Base-by-base conservation (phyloP, 352 stramenopile genomes). In the Peronospora farinosa region DNA sequence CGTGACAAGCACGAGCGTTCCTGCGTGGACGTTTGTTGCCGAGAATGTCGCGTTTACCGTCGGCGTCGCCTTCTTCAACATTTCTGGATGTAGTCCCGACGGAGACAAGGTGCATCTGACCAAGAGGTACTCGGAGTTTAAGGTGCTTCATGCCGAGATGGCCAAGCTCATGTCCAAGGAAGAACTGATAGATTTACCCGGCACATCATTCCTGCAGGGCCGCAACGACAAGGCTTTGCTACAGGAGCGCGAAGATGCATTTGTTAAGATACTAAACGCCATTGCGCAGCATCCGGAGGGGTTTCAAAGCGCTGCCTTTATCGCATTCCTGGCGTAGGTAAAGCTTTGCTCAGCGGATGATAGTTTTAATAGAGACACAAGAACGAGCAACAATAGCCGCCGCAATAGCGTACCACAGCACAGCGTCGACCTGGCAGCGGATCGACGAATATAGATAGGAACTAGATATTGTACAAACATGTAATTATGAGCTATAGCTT, bases 61-160 rank as follows among this genome's bases (percentile, higher is more conserved):
- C 12, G 62, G 57, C 44, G 37, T 70, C 19, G 62, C 62, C 25
- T 84, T 69, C 63, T 87, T 82, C 64, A 66, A 72, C 58, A 74
- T 78, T 51, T 52, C 55, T 23, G 68, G 63, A 28, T 69, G 42
- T 13, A 70, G 69, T 53, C 41, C 38, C 16, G 44, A 73, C 21
- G 69, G 73, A 13, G 63, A 69, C 33, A 58, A 73, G 8, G 32
- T 72, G 21, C 55, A 64, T 49, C 41, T 86, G 28, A 62, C 66
- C 38, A 90, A 90, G 60, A 72, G 78, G 38, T 90, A 80, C 64
- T 87, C 78, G 32, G 76, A 90, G 41, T 90, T 90, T 59, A 87
- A 86, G 63, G 40, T 60, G 21, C 62, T 90, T 16, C 70, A 86
- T 49, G 43, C 63, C 13, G 56, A 85, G 30, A 64, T 87, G 49